Evolutionary conservation across 108 stramenopile species (phyloP).

Genomic region (Pseudonitzschia multiseries): DNA sequence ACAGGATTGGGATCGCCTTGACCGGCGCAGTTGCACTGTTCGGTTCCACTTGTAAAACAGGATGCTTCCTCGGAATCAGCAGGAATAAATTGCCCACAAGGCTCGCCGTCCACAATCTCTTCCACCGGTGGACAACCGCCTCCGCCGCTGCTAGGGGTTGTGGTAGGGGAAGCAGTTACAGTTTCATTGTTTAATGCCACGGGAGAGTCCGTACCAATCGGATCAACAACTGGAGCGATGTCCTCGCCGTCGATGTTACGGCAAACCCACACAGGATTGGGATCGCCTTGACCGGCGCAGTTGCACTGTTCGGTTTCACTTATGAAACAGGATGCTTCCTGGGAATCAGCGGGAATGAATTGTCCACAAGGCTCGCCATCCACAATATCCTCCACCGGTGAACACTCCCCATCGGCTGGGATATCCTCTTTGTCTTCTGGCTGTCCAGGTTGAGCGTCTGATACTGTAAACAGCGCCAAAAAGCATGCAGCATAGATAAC

Average conservation of each 20-base stretch:
- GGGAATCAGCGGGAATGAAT: neutral
- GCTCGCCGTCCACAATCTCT: conserved; percentile 1
- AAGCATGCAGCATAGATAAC: neutral
- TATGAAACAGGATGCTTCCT: neutral
- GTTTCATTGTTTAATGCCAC: neutral
- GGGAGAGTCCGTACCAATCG: neutral
- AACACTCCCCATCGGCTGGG: neutral
- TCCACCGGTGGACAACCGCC: neutral
- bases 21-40: conserved; percentile 1
- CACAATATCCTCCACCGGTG: neutral
- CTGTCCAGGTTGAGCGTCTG: neutral
- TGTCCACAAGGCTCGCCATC: neutral
- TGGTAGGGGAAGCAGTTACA: neutral
- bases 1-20: neutral
- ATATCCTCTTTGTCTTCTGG: neutral
- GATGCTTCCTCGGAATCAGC: neutral
- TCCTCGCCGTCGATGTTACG: no score
- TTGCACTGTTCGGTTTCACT: neutral
- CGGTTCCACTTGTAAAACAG: neutral
- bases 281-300: neutral
- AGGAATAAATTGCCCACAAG: neutral
- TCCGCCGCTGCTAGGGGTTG: neutral
- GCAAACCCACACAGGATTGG: neutral
- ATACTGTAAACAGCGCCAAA: neutral
- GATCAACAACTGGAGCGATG: neutral